Conservation (phyloP, 2,329 filamentous ascomycete genomes). For the Boeremia exigua region DNA sequence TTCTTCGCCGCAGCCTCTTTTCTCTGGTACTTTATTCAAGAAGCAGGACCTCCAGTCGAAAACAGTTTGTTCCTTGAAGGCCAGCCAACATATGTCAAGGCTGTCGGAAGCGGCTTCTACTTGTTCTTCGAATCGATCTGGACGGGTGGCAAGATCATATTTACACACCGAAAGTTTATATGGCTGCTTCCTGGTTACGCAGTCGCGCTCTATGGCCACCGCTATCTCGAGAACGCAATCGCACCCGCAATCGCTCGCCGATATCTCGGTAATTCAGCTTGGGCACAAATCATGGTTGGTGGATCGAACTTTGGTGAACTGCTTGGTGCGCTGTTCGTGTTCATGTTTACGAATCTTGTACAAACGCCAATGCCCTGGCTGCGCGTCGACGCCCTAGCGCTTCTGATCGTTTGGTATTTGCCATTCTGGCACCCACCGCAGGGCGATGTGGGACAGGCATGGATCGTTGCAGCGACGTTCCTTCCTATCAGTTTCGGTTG, state of each 20-base stretch:
- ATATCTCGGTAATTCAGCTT: constrained; percentile 57
- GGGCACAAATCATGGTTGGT: constrained; percentile 59
- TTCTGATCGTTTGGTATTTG: constrained; percentile 58
- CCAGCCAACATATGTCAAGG: constrained; percentile 47
- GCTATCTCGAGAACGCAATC: constrained; percentile 59
- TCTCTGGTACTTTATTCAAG: constrained; percentile 57
- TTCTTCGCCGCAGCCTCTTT: constrained; percentile 53
- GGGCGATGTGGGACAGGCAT: constrained; percentile 53
- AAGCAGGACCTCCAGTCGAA: constrained; percentile 44
- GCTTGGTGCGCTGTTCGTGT: constrained; percentile 56
- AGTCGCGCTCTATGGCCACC: constrained; percentile 57
- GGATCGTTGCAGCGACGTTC: constrained; percentile 55
- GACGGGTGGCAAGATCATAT: constrained; percentile 56
- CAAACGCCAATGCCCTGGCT: constrained; percentile 60
- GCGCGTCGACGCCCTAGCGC: constrained; percentile 54
- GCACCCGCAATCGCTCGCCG: constrained; percentile 55
- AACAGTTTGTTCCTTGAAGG: constrained; percentile 27
- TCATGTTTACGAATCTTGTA: constrained; percentile 57
- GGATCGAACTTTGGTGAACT: constrained; percentile 60
- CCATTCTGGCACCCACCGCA: constrained; percentile 54
- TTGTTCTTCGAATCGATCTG: constrained; percentile 56
- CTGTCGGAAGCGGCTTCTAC: constrained; percentile 49
- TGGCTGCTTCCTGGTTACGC: constrained; percentile 60
- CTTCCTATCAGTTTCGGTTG: constrained; percentile 56
- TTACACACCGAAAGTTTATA: constrained; percentile 56